Base-by-base conservation (phyloP, 805 yeast species). In the Helenozyma rhizophorensis region DNA sequence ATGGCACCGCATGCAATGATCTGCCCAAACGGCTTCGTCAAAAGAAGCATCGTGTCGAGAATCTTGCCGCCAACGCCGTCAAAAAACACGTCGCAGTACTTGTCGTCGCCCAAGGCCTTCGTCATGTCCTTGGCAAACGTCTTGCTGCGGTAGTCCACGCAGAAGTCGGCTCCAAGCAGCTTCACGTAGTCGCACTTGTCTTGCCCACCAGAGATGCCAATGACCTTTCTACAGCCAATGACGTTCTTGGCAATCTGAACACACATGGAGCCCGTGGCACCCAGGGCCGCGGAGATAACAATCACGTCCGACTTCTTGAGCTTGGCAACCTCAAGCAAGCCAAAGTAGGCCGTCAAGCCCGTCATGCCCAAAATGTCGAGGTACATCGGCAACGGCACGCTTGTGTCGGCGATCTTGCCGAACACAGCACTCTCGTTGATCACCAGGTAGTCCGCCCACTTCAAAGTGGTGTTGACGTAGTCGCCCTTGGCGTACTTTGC, bases 261-360 rank as follows among this genome's bases (percentile, higher is more conserved):
- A 30, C 65, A 71, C 27, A 68, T 54, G 13, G 74, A 66, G 11
- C 86, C 85, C n/a, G 80, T 80, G 12, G 83, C 83, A 39, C 86
- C 86, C 14, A 80, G 70, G 6, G 86, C 86, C 35, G 83, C 85
- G 12, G 80, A 72, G 27, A 79, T 60, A 24, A 78, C 56, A 44
- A 74, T 62, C 7, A 65, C 60, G 44, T 76, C 74, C 16, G 62
- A 63, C n/a, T 56, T 50, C 38, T 49, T 42, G 36, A 76, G 51
- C 27, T 65, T 54, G 14, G 76, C 78, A 37, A 75, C 65, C 25
- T 68, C 66, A 37, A 50, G 56, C 30, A 77, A 62, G 11, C 78
- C 77, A 39, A 70, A 58, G 56, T 75, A 78, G 1, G 85, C 82
- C 15, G 85, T 78, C 38, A 78, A 43, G 0, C 80, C 72, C 9